Base-by-base conservation (phyloP, 495 filamentous ascomycete species). In the Penicillium daleae region DNA sequence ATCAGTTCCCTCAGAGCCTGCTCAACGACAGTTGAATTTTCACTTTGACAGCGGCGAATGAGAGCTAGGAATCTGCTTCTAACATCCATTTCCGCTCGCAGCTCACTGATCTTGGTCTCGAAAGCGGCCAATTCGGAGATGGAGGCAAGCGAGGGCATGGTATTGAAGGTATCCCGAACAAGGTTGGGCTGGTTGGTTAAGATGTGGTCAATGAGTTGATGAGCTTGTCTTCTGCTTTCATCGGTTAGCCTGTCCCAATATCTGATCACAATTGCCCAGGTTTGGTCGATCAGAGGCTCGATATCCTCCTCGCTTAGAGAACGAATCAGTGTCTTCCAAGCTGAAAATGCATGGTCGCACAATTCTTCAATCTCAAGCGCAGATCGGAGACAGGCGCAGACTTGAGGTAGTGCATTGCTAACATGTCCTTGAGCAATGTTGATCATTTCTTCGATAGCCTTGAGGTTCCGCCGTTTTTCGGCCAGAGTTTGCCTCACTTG, bases 361-460 rank as follows among this genome's bases (percentile, higher is more conserved):
- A 98, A 81, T 26, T 89, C 85, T 40, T 86, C 80, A 17, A 86
- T 85, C 21, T 88, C 83, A 58, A 98, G 81, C 0, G 93, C 92
- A 22, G 92, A 91, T 63, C 95, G 89, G 17, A 97, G 81, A 71
- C 90, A 97, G 17, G 95, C 92, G 57, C 67, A 64, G 76, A 93
- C 92, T 82, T 97, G 95, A 51, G 96, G 92, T 39, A 97, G 80
- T 32, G 92, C 94, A 71, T 88, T 87, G 62, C 84, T 88, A 15
- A 90, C 83, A 75, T 90, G 85, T 13, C 78, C 82, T 56, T 85
- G 86, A 21, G 89, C 88, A 46, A 94, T 76, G 62, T 80, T 85
- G 50, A 97, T 87, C 89, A 98, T 91, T 70, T 92, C 93, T 64
- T 91, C 89, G 69, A 99, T 90, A 1, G 90, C 95, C 59, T 84